Percentiles rank a stretch among this genome's conserved stretches.
These are phyloP conservation scores for Ophiostoma piceae DNA, from an alignment of 2,329 filamentous ascomycete genomes.

Conservation along the genomic window DNA sequence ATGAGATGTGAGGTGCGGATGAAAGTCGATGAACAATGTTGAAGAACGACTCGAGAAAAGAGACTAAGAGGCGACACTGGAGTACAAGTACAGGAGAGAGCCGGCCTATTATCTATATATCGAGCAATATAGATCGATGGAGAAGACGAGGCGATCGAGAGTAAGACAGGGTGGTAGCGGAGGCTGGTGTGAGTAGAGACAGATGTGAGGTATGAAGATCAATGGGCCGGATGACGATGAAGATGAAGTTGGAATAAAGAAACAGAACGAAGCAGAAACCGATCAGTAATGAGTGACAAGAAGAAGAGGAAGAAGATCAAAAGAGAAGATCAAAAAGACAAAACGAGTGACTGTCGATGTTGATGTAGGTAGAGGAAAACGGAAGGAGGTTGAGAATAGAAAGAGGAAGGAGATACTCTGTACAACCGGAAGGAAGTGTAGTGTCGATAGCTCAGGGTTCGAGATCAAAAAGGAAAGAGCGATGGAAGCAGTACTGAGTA, in stretches of 20 bases:
- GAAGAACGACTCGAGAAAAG: background rate
- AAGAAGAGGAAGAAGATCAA: background rate
- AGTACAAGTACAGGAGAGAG: background rate
- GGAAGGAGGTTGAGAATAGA: background rate
- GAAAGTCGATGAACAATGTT: background rate
- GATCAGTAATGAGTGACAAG: background rate
- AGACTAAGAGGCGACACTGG: background rate
- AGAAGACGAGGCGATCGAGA: background rate
- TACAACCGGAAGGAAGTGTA: background rate
- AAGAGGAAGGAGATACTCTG: background rate
- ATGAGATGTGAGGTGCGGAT: background rate
- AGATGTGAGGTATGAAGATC: background rate
- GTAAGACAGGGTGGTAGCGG: constrained; percentile 4
- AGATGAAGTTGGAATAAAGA: background rate
- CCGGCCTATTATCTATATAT: background rate
- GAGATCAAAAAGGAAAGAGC: constrained; percentile 3
- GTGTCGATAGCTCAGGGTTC: background rate
- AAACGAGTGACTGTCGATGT: constrained; percentile 13
- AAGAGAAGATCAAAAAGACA: background rate
- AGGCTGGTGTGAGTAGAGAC: background rate
- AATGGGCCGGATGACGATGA: background rate
- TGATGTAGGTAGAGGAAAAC: background rate
- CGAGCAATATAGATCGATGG: background rate
- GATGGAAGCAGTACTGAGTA: background rate
- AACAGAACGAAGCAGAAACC: background rate